A percentile compares a stretch with the other conserved stretches of the same genome.
Conservation (phyloP, 176 grass and related monocot species). For the Puya raimondii region DNA sequence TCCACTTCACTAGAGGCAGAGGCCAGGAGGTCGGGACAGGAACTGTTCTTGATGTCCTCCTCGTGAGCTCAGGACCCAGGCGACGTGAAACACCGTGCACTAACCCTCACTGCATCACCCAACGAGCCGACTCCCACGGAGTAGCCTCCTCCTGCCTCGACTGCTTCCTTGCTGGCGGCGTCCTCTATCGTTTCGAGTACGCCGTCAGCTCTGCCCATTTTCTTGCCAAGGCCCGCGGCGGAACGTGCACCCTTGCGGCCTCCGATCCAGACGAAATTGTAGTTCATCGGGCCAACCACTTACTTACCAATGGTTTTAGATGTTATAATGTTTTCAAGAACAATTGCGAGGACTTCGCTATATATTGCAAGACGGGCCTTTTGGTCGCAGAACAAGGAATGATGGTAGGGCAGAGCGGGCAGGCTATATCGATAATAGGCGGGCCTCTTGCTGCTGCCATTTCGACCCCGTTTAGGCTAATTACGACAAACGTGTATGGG, state of each 20-base stretch:
- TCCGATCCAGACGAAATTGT: slow-evolving; percentile 39
- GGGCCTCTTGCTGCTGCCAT: slow-evolving; percentile 19
- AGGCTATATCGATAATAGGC: slow-evolving; percentile 27
- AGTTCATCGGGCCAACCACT: slow-evolving; percentile 42
- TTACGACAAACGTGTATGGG: slow-evolving; percentile 26
- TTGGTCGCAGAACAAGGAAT: slow-evolving; percentile 38
- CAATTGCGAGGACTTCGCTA: slow-evolving; percentile 89
- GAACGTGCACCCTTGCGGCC: slow-evolving; percentile 66
- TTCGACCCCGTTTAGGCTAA: slow-evolving; percentile 11
- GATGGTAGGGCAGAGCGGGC: slow-evolving; percentile 60
- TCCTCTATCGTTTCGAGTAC: slow-evolving; percentile 68
- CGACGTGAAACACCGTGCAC: slow-evolving; percentile 14
- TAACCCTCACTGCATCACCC: background rate
- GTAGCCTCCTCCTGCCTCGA: slow-evolving; percentile 75
- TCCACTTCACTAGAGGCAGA: slow-evolving; percentile 74
- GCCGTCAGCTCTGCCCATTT: slow-evolving; percentile 52
- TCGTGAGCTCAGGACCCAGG: slow-evolving; percentile 44
- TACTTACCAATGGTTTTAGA: slow-evolving; percentile 58
- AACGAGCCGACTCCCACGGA: slow-evolving; percentile 17
- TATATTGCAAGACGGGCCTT: slow-evolving; percentile 84
- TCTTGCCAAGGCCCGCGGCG: slow-evolving; percentile 73
- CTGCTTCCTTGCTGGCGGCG: slow-evolving; percentile 66
- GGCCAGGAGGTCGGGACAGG: slow-evolving; percentile 77
- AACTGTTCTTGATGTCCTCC: slow-evolving; percentile 40
- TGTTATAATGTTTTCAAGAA: slow-evolving; percentile 75